A percentile compares a stretch with the other conserved stretches of the same genome.
Conservation (phyloP, 73 alveolate genomes). For the Paramecium sonneborni region DNA sequence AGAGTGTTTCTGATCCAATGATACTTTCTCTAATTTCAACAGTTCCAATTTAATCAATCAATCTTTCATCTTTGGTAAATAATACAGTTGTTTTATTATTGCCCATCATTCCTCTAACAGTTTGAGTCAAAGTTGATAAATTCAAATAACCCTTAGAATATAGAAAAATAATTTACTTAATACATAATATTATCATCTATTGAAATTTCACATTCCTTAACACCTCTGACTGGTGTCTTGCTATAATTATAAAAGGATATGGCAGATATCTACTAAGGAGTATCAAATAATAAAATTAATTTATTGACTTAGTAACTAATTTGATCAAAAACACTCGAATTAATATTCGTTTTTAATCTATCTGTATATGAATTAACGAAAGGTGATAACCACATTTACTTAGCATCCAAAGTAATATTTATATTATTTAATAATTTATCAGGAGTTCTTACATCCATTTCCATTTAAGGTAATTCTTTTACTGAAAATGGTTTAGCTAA, state of each 20-base stretch:
- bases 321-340: constrained; percentile 29
- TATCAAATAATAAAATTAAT: constrained; percentile 71
- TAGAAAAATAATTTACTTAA: constrained; percentile 59
- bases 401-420: constrained; percentile 75
- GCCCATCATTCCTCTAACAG: neutral
- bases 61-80: constrained; percentile 15
- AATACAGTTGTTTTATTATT: constrained; percentile 38
- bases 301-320: constrained; percentile 57
- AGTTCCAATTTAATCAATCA: constrained; percentile 10
- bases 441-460: constrained; percentile 82
- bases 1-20: neutral
- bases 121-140: constrained; percentile 15
- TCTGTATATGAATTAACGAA: constrained; percentile 73
- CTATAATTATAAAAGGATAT: constrained; percentile 82
- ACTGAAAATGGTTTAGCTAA: constrained; percentile 71
- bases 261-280: constrained; percentile 73
- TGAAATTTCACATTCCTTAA: constrained; percentile 79
- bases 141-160: constrained; percentile 1
- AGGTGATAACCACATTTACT: constrained; percentile 90
- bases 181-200: constrained; percentile 79
- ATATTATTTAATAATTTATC: constrained; percentile 81
- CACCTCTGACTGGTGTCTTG: constrained; percentile 87
- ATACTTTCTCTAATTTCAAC: constrained; percentile 33
- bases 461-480: constrained; percentile 70
- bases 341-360: constrained; percentile 38